Evolutionary conservation across 1,139 yeast genomes (phyloP).

Genomic region (Kodamaea ohmeri): DNA sequence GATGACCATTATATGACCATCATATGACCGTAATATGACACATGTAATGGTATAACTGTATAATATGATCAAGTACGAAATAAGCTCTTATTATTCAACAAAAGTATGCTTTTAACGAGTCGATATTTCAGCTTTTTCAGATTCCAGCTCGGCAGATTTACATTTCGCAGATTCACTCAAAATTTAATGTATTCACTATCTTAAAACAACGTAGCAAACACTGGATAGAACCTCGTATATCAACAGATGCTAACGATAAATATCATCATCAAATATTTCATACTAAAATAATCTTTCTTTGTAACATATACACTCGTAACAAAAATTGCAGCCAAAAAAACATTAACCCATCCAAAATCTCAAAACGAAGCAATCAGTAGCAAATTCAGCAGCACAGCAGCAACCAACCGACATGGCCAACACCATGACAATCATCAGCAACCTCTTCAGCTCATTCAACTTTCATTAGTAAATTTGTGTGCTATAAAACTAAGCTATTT

Average conservation of each 20-base stretch:
- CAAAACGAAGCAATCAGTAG: slow-evolving; percentile 2
- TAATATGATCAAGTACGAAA: no score
- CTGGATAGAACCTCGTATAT: no score
- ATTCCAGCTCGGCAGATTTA: no score
- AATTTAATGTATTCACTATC: slow-evolving; percentile 1
- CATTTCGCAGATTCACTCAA: no score
- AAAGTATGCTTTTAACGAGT: no score
- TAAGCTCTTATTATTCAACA: no score
- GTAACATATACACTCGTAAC: slow-evolving; percentile 6
- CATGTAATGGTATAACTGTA: no score
- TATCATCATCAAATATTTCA: no score
- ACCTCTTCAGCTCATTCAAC: slow-evolving; percentile 4
- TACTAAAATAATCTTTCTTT: slow-evolving; percentile 1
- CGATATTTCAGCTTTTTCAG: no score
- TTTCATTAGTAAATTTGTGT: slow-evolving; percentile 9
- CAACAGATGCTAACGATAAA: no score
- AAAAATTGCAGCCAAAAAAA: slow-evolving; percentile 14
- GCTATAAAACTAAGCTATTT: slow-evolving; percentile 10
- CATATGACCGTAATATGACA: no score
- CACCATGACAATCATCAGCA: slow-evolving; percentile 7
- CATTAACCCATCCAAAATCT: not conserved
- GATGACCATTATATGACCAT: no score
- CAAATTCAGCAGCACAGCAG: slow-evolving; percentile 6
- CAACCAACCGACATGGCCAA: slow-evolving; percentile 6
- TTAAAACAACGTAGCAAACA: slow-evolving; percentile 1